A percentile compares a stretch with the other conserved stretches of the same genome.
These are phyloP conservation scores for Phyllostachys edulis DNA, from an alignment of 176 grass and related monocot genomes.

Conservation along the genomic window DNA sequence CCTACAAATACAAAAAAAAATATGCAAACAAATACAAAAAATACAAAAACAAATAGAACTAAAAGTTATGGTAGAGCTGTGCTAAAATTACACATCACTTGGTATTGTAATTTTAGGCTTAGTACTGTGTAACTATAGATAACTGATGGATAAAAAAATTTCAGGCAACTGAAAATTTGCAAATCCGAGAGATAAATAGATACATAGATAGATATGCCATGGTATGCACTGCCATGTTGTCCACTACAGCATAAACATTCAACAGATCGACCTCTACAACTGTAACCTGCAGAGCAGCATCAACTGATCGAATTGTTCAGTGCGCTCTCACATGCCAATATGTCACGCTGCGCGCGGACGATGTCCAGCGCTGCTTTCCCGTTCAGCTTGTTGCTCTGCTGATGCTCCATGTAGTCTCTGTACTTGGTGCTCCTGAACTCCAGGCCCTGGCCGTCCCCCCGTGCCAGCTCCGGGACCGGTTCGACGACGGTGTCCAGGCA, in stretches of 20 bases:
- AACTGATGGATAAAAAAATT: neutral
- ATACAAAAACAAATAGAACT: no score
- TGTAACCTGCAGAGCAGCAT: neutral
- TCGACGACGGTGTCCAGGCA: constrained; percentile 54
- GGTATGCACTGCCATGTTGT: neutral
- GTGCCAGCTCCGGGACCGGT: constrained; percentile 47
- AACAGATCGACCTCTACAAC: neutral
- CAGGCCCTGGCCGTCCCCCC: neutral
- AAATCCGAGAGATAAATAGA: no score
- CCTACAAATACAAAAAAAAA: no score
- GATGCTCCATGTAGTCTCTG: constrained; percentile 60
- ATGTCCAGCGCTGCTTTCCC: constrained; percentile 53
- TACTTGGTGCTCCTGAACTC: constrained; percentile 56
- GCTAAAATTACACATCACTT: no score
- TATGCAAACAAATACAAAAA: no score
- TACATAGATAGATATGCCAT: neutral
- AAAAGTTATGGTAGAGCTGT: no score
- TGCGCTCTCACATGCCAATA: neutral
- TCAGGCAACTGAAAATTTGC: no score
- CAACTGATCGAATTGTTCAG: neutral
- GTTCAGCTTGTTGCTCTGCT: constrained; percentile 55
- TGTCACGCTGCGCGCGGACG: constrained; percentile 24
- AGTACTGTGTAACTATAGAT: no score
- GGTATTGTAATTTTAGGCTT: no score
- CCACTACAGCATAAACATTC: neutral